Base-by-base conservation (phyloP, 805 yeast genomes). In the Ogataea ganodermae region DNA sequence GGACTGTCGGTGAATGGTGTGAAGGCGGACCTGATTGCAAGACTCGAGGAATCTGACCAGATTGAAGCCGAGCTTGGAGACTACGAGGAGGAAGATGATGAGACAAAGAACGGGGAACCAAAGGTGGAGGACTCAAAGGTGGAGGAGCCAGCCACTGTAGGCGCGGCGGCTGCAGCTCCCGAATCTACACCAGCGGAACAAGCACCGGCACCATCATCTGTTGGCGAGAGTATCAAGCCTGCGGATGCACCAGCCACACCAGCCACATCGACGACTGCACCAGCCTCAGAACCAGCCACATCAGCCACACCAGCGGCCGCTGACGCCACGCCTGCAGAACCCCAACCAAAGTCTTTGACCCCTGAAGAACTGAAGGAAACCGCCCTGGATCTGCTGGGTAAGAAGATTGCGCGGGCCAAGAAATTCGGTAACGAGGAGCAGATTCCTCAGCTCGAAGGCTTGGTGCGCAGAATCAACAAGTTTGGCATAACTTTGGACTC, bases 401-500 rank as follows among this genome's bases (percentile, higher is more conserved):
- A 80, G 59, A 86, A 85, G 62, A 75, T 89, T 46, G 72, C 72
- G 42, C 78, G 97, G 59, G 86, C 90, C 14, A 79, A 80, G 61
- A 87, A 88, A 65, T 91, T 90, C 58, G 94, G 92, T 18, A 78
- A 75, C 51, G 89, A 83, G 44, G 69, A 70, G 12, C 63, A 59
- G 24, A 70, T 69, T 17, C 76, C 79, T 21, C 73, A 73, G 31
- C 79, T 86, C 40, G 80, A 80, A 60, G 81, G 79, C 51, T 83
- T 80, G 51, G 70, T 89, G 57, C 74, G 74, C 30, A 80, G 96
- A 62, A 80, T 90, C 53, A 84, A 84, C 63, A 89, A 88, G 71
- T 91, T 89, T 62, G 98, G 97, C 23, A 79, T 89, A 42, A 85
- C 83, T 51, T 63, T 74, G 28, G 82, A 82, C 48, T 81, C 86